Conservation (phyloP, 257 asterid genomes). For the Rhazya stricta region DNA sequence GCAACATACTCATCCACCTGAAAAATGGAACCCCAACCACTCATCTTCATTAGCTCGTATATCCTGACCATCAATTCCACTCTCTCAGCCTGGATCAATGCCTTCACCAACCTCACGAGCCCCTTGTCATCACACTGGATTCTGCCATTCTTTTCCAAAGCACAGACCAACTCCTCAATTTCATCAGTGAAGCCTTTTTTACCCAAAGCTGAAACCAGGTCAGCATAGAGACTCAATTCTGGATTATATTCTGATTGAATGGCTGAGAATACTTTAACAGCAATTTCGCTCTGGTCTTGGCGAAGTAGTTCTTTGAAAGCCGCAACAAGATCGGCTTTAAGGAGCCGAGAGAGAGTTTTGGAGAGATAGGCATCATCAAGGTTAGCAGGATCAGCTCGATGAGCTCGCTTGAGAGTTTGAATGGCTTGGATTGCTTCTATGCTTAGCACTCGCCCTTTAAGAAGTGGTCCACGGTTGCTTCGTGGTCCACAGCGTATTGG, state of each 20-base stretch:
- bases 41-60: constrained; percentile 61
- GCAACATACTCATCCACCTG: constrained; percentile 68
- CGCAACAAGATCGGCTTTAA: constrained; percentile 80
- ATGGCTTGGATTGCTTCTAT: constrained; percentile 89
- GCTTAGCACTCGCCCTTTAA: constrained; percentile 73
- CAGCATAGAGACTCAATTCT: constrained; percentile 58
- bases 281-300: constrained; percentile 68
- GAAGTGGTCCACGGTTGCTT: constrained; percentile 73
- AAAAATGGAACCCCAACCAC: constrained; percentile 41
- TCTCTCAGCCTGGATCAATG: constrained; percentile 56
- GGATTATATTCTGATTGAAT: constrained; percentile 60
- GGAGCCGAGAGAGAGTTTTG: constrained; percentile 60
- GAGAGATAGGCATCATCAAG: constrained; percentile 31
- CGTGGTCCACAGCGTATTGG: constrained; percentile 66
- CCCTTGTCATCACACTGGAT: constrained; percentile 56
- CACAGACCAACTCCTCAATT: constrained; percentile 46
- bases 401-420: constrained; percentile 77
- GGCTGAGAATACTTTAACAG: constrained; percentile 55
- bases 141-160: constrained; percentile 44
- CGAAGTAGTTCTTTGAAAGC: constrained; percentile 80
- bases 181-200: constrained; percentile 49
- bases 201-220: constrained; percentile 45
- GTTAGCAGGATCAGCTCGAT: constrained; percentile 42
- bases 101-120: constrained; percentile 59
- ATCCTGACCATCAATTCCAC: constrained; percentile 67